Evolutionary conservation across 225 moss, liverwort and hornwort species (phyloP).

Genomic region (Marchantia polymorpha): DNA sequence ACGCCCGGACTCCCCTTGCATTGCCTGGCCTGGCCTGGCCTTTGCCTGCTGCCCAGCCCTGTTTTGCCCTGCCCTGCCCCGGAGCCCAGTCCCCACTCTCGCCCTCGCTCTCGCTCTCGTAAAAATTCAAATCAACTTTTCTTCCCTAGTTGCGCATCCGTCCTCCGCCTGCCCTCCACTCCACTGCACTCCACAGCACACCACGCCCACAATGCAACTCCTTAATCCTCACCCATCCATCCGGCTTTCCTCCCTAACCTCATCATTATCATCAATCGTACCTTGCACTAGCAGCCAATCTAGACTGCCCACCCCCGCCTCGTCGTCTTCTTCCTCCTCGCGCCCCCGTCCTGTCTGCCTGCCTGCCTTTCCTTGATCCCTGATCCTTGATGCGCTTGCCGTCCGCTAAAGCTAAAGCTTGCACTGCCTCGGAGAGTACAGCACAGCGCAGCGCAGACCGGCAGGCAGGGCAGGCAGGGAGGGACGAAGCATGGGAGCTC

Average conservation of each 20-base stretch:
- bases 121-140: not conserved
- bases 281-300: not conserved
- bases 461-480: not conserved
- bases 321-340: not conserved
- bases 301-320: not conserved
- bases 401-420: too few species aligned
- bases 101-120: not conserved
- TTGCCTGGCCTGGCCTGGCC: not conserved
- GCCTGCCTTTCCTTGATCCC: not conserved
- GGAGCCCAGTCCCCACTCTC: not conserved
- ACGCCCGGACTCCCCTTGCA: not conserved
- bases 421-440: not conserved
- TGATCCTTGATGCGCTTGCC: not conserved
- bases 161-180: not conserved
- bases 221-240: not conserved
- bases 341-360: not conserved
- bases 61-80: not conserved
- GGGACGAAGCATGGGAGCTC: not conserved
- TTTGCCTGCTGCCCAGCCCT: not conserved
- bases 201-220: not conserved
- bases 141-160: not conserved
- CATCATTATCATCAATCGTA: slow-evolving; percentile 4
- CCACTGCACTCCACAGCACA: too few species aligned
- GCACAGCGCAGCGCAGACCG: too few species aligned
- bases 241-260: not conserved